Conservation (phyloP, 352 stramenopile species). For the Pythium dissotocum region DNA sequence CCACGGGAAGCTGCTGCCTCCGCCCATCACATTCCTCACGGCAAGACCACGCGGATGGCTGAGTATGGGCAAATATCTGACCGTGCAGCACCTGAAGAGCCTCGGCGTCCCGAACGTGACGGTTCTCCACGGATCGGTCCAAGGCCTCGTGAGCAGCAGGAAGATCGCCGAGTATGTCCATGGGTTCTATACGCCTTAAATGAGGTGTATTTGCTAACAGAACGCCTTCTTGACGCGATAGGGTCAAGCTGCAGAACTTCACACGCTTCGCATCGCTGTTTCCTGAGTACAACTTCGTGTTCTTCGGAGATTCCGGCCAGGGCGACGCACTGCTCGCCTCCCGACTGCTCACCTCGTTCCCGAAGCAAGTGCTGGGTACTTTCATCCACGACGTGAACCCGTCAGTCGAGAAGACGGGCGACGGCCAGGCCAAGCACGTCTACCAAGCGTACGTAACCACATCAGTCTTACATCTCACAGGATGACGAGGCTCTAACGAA, state of each 20-base stretch:
- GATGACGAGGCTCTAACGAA: neutral
- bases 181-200: neutral
- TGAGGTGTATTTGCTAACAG: neutral
- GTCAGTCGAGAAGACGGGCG: conserved; percentile 49
- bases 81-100: conserved; percentile 75
- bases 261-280: conserved; percentile 74
- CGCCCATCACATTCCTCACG: conserved; percentile 83
- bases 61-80: conserved; percentile 77
- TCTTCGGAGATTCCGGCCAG: conserved; percentile 84
- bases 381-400: conserved; percentile 86
- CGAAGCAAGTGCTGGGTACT: conserved; percentile 59
- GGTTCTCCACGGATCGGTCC: conserved; percentile 78
- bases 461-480: neutral
- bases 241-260: conserved; percentile 83
- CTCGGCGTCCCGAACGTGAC: conserved; percentile 73
- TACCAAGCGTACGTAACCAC: conserved; percentile 56
- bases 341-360: conserved; percentile 52
- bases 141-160: conserved; percentile 78
- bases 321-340: conserved; percentile 76
- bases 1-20: conserved; percentile 17
- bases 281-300: conserved; percentile 86
- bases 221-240: conserved; percentile 20
- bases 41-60: conserved; percentile 79
- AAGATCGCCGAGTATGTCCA: conserved; percentile 64
- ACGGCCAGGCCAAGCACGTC: conserved; percentile 54